phyloP scores from a whole-genome alignment of 345 rosid species.

The Linum usitatissimum region DNA sequence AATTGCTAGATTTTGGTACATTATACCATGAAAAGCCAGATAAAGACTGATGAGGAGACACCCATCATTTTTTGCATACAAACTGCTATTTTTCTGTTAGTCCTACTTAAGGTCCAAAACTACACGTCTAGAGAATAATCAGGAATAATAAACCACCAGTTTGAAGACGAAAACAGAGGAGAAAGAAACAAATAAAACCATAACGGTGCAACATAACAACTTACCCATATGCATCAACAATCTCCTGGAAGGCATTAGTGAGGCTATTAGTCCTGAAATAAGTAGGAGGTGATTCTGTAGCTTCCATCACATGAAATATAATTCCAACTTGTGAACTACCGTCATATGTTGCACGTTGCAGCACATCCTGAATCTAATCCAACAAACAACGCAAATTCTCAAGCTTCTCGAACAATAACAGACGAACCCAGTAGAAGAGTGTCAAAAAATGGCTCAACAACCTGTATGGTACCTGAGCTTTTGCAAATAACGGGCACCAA shows the following conservation, averaged over 20 bases:
- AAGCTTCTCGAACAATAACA: conserved; percentile 9
- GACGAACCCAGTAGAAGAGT: conserved; percentile 2
- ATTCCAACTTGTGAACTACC: conserved; percentile 89
- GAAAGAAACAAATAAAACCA: background rate
- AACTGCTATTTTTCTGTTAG: background rate
- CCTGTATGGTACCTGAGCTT: conserved; percentile 45
- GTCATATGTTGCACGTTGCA: conserved; percentile 86
- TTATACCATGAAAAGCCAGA: background rate
- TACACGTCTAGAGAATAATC: background rate
- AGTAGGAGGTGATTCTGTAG: conserved; percentile 84
- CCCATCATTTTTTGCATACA: background rate
- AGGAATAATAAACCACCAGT: no score
- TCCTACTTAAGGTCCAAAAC: background rate
- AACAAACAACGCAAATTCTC: conserved; percentile 10
- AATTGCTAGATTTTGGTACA: background rate
- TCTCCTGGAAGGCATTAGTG: conserved; percentile 89
- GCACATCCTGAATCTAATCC: conserved; percentile 79
- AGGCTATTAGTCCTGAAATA: conserved; percentile 77
- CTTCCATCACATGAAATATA: conserved; percentile 87
- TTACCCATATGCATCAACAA: conserved; percentile 98
- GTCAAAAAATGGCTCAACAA: conserved; percentile 1
- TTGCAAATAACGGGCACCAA: conserved; percentile 94
- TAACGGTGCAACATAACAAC: conserved; percentile 17
- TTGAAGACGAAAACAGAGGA: background rate
- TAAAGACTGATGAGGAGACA: background rate